A percentile compares a stretch with the other conserved stretches of the same genome.
Conservation (phyloP, 768 basidiomycete species). For the Lentinus brumalis region DNA sequence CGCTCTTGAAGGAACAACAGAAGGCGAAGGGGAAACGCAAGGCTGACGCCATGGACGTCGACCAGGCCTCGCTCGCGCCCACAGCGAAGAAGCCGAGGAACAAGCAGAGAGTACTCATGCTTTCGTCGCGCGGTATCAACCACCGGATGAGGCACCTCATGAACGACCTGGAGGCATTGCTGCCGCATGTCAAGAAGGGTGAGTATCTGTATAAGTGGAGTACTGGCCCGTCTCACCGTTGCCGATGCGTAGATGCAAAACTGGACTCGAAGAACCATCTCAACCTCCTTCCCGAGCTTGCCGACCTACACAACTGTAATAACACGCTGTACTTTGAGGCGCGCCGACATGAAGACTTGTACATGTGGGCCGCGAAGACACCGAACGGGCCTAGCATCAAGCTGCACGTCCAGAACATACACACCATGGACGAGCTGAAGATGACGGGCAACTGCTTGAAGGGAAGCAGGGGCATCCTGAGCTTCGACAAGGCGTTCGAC, state of each 20-base stretch:
- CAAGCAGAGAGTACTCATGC: conserved; percentile 92
- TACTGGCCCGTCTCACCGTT: neutral
- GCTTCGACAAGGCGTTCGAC: conserved; percentile 91
- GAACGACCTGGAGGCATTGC: conserved; percentile 86
- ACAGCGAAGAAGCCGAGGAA: conserved; percentile 67
- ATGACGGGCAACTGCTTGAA: conserved; percentile 99
- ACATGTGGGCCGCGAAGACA: conserved; percentile 94
- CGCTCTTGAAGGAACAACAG: conserved; percentile 63
- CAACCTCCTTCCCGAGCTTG: conserved; percentile 90
- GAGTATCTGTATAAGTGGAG: conserved; percentile 17
- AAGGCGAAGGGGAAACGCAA: conserved; percentile 65
- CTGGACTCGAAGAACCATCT: conserved; percentile 96
- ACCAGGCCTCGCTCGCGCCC: conserved; percentile 40
- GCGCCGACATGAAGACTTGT: conserved; percentile 91
- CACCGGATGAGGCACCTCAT: conserved; percentile 97
- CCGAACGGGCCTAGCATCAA: conserved; percentile 98
- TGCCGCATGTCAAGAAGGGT: conserved; percentile 99
- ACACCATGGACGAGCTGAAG: conserved; percentile 99
- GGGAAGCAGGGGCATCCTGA: conserved; percentile 88
- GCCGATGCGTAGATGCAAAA: conserved; percentile 76
- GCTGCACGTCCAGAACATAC: conserved; percentile 96
- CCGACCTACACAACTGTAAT: conserved; percentile 97
- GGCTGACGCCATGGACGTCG: conserved; percentile 61
- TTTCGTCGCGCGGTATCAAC: conserved; percentile 92
- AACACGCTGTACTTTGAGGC: conserved; percentile 98